These are phyloP conservation scores for Cordyceps militaris DNA, from an alignment of 2,329 filamentous ascomycete genomes.

Conservation along the genomic window DNA sequence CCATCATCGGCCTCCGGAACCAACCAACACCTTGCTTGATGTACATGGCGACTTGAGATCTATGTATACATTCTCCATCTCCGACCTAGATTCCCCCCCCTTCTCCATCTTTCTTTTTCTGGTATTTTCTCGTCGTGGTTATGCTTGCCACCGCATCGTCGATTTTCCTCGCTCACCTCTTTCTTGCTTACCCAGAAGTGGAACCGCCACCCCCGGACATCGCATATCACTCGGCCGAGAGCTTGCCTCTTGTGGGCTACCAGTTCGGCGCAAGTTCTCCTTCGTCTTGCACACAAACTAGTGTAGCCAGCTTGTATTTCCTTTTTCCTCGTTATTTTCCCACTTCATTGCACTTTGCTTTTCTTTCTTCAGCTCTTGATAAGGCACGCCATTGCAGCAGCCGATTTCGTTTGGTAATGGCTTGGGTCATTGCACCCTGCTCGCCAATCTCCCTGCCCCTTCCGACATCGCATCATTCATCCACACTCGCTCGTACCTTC, in stretches of 20 bases:
- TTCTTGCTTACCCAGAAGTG: background rate
- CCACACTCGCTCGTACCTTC: background rate
- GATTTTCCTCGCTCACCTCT: background rate
- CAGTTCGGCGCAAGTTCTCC: too few species aligned
- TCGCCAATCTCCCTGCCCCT: background rate
- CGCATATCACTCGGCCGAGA: background rate
- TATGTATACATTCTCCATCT: too few species aligned
- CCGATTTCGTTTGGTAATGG: background rate
- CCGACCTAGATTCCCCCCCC: too few species aligned
- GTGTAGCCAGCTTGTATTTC: too few species aligned
- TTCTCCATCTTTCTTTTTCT: background rate
- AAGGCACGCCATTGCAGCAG: too few species aligned
- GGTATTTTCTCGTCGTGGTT: too few species aligned
- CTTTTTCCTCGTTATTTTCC: too few species aligned
- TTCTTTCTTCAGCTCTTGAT: too few species aligned
- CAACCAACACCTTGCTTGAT: background rate
- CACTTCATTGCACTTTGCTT: too few species aligned
- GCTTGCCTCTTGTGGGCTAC: background rate
- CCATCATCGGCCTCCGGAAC: background rate
- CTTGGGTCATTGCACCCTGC: background rate
- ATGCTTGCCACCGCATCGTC: background rate
- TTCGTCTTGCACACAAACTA: too few species aligned
- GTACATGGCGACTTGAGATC: too few species aligned
- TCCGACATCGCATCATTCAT: background rate
- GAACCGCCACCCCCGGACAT: too few species aligned